phyloP scores from a whole-genome alignment of 345 rosid species.

The Leavenworthia alabamica region DNA sequence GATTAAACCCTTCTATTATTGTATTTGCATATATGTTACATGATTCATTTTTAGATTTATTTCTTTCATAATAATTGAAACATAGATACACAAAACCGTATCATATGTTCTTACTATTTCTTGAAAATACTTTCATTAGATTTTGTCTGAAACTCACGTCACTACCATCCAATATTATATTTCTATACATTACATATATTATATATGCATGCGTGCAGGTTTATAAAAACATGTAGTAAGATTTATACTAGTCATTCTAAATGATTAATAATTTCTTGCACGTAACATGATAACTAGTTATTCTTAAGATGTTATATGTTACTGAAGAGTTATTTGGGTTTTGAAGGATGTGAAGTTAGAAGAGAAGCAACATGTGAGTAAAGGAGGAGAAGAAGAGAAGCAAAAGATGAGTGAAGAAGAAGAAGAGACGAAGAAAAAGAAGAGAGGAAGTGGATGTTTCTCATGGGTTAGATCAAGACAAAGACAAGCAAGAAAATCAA shows the following conservation, averaged over 20 bases:
- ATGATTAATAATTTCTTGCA: neutral
- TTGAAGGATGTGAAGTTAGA: constrained; percentile 34
- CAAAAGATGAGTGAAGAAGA: constrained; percentile 12
- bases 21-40: neutral
- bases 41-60: constrained; percentile 9
- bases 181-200: neutral
- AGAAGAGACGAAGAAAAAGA: constrained; percentile 10
- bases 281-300: neutral
- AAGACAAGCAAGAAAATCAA: constrained; percentile 39
- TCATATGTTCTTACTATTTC: neutral
- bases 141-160: constrained; percentile 20
- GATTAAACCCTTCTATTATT: constrained; percentile 11
- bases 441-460: constrained; percentile 53
- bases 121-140: constrained; percentile 1
- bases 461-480: constrained; percentile 61
- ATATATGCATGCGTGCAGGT: neutral
- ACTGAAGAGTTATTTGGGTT: neutral
- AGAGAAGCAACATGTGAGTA: neutral
- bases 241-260: neutral
- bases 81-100: constrained; percentile 15
- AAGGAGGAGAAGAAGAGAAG: constrained; percentile 16
- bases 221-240: neutral
- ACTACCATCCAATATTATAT: neutral
- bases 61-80: constrained; percentile 15
- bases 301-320: neutral